Base-by-base conservation (phyloP, 441 rosid species). In the Breynia disticha region DNA sequence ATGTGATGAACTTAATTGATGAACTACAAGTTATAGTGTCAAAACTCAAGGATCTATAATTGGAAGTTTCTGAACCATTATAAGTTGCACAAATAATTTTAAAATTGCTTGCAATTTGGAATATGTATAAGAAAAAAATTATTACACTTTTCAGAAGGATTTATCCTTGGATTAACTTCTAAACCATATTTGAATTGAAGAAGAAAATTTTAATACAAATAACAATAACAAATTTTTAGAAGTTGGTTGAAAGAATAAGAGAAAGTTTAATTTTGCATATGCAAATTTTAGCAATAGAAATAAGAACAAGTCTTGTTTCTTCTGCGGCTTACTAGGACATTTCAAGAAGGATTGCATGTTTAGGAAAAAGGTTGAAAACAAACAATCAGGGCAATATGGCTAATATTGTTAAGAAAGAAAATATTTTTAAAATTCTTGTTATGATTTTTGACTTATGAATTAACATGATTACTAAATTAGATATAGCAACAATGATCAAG, bases 371-470 rank as follows among this genome's bases (percentile, higher is more conserved):
- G 17, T 5, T 16, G 0, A 46, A 14, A 1, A 5, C 4, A 13
- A 1, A 10, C 5, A n/a, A 14, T 0, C 7, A 37, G 11, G 11
- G 41, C 11, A 5, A 20, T 0, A 55, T 16, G 10, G 22, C 21
- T 6, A 52, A 61, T 7, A 4, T 21, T 1, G 8, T 50, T n/a
- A n/a, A n/a, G n/a, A n/a, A n/a, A 0, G 18, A 19, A 0, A 4
- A 3, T 9, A 7, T 13, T 7, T 7, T 0, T 1, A 19, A 55
- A 1, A 6, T 51, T 16, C 8, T 18, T 51, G 32, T 16, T 0
- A 50, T 59, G 63, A 19, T 59, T 17, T 17, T 19, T 14, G 19
- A 17, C 13, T 57, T n/a, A 19, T 16, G 38, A 14, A 37, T 14
- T 42, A 9, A 35, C 9, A 46, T 60, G 43, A 15, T 66, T 1